Base-by-base conservation (phyloP, 306 rosid genomes). In the Alnus glutinosa region DNA sequence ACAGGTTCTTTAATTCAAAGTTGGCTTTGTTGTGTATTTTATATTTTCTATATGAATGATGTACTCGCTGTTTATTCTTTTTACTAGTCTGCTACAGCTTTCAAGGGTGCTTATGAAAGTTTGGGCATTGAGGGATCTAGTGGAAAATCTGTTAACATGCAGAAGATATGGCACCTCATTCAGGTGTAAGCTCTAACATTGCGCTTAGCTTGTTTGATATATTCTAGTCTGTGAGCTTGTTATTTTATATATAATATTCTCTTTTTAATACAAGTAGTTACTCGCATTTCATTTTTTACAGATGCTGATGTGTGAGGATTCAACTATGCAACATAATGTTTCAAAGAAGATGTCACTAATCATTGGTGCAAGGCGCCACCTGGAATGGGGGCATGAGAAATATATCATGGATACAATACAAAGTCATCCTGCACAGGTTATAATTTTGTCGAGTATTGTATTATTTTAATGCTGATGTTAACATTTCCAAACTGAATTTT, bases 121-220 rank as follows among this genome's bases (percentile, higher is more conserved):
- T 73, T 95, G 84, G 86, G 89, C 74, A 85, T 89, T 68, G 92
- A 91, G 82, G 85, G 87, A 71, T 83, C 96, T 81, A 90, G 97
- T 42, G 99, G 99, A 81, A 95, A 93, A 83, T 91, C 99, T 74
- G 99, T 93, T 71, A 89, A 81, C 19, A 89, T 95, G 93, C 92
- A 85, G 84, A 95, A 95, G 89, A 93, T 95, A 80, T 95, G 99
- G 99, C 98, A 91, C 88, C 94, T 95, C 85, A 85, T 95, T 79
- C 96, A 90, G 97, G 99, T 93, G 67, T 71, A 71, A 71, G 75
- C 82, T 62, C 2, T 80, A 16, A 36, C 73, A 77, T 36, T 83
- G 78, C 55, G 34, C 75, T 75, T 30, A 9, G 28, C 69, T 80
- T 59, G 44, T 47, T 59, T 69, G 10, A 46, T 62, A 14, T 23